Conservation (phyloP, 176 grass and related monocot species). For the Chrysopogon serrulatus region DNA sequence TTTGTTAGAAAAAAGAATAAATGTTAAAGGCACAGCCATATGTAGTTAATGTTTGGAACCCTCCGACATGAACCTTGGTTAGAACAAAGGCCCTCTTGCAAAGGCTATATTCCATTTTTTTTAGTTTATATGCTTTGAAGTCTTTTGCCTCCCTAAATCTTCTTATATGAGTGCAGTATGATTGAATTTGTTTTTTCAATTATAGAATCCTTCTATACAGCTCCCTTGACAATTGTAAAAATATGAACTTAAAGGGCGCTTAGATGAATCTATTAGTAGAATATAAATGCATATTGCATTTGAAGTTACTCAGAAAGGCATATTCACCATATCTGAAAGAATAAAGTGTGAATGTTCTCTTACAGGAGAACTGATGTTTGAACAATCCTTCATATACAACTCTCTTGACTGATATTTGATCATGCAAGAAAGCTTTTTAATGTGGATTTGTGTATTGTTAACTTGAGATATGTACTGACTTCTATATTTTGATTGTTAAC, state of each 20-base stretch:
- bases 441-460: background rate
- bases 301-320: background rate
- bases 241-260: background rate
- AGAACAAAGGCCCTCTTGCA: background rate
- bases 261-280: background rate
- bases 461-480: background rate
- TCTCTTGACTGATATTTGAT: background rate
- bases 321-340: background rate
- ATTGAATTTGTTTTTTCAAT: background rate
- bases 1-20: background rate
- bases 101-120: background rate
- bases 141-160: background rate
- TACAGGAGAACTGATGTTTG: background rate
- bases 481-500: background rate
- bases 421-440: background rate
- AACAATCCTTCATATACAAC: background rate
- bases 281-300: background rate
- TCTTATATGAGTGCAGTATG: background rate
- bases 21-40: background rate
- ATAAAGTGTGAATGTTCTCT: background rate
- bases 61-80: background rate
- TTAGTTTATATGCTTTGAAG: slow-evolving; percentile 1
- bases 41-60: background rate
- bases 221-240: background rate
- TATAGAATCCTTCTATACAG: background rate